A percentile compares a stretch with the other conserved stretches of the same genome.
Evolutionary conservation across 108 stramenopile species (phyloP).

Genomic region (Discostella pseudostelligera): DNA sequence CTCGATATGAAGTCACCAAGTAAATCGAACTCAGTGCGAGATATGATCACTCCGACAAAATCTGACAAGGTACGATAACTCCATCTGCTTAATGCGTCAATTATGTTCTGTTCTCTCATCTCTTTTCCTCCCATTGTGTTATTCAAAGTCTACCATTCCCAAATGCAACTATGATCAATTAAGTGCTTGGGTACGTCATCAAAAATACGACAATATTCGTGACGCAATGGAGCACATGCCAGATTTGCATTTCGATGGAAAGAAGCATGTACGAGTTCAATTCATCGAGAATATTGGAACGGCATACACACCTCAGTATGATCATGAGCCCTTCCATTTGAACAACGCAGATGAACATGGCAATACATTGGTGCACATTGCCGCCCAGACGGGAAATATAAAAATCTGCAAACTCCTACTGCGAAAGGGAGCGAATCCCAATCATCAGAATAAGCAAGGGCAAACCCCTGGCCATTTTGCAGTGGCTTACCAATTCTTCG

Average conservation of each 20-base stretch:
- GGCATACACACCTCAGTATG: conserved; percentile 65
- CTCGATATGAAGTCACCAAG: background rate
- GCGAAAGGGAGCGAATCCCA: conserved; percentile 82
- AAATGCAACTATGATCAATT: conserved; percentile 40
- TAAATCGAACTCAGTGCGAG: conserved; percentile 32
- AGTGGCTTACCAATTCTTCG: conserved; percentile 82
- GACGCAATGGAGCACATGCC: conserved; percentile 68
- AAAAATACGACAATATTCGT: conserved; percentile 64
- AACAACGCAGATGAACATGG: conserved; percentile 82
- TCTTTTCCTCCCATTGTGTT: background rate
- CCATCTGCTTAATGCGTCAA: background rate
- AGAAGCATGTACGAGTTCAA: conserved; percentile 46
- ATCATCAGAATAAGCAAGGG: conserved; percentile 85
- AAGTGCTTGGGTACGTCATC: conserved; percentile 55
- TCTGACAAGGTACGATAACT: conserved; percentile 24
- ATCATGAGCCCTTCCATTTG: conserved; percentile 64
- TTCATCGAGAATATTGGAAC: conserved; percentile 75
- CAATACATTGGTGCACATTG: conserved; percentile 75
- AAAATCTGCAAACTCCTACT: conserved; percentile 67
- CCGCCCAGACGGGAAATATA: conserved; percentile 78
- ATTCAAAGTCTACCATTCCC: conserved; percentile 25
- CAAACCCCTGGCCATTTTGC: conserved; percentile 85
- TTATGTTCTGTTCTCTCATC: background rate
- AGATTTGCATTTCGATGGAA: conserved; percentile 56
- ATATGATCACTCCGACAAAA: conserved; percentile 39